phyloP scores from a whole-genome alignment of 1,139 yeast species.

The Yamadazyma sp. region DNA sequence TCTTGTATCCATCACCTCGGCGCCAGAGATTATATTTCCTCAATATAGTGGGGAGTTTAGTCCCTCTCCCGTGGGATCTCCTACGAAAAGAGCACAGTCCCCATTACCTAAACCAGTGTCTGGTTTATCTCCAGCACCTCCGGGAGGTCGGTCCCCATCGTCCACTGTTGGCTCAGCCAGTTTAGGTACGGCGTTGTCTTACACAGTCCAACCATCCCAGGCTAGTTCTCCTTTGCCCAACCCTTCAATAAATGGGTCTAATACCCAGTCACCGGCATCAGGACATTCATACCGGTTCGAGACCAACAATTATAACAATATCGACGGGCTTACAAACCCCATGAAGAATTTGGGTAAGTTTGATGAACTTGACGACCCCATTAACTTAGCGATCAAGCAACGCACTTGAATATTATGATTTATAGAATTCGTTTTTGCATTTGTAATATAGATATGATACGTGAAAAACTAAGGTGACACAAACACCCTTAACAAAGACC shows the following conservation, averaged over 20 bases:
- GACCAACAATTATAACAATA: conserved; percentile 7
- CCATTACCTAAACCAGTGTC: conserved; percentile 4
- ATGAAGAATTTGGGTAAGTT: conserved; percentile 9
- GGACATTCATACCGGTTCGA: conserved; percentile 6
- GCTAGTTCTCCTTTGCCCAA: neutral
- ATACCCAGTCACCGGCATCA: neutral
- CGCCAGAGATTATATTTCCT: conserved; percentile 20
- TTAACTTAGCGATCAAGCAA: conserved; percentile 9
- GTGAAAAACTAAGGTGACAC: neutral
- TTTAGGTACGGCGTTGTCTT: neutral
- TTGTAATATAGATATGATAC: neutral
- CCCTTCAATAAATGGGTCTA: neutral
- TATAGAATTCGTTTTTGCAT: neutral
- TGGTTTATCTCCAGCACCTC: conserved; percentile 2
- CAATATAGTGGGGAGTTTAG: conserved; percentile 12
- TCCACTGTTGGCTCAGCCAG: neutral
- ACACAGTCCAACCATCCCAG: neutral
- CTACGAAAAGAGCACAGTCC: conserved; percentile 12
- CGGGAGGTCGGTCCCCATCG: conserved; percentile 6
- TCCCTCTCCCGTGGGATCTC: conserved; percentile 18
- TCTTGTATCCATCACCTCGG: conserved; percentile 15
- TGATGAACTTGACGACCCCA: conserved; percentile 11
- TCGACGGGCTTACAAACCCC: conserved; percentile 10
- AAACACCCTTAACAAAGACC: too few relatives aligned
- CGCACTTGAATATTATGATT: conserved; percentile 3